These are phyloP conservation scores for Metarhizium rileyi DNA, from an alignment of 2,329 filamentous ascomycete species.

Conservation along the genomic window DNA sequence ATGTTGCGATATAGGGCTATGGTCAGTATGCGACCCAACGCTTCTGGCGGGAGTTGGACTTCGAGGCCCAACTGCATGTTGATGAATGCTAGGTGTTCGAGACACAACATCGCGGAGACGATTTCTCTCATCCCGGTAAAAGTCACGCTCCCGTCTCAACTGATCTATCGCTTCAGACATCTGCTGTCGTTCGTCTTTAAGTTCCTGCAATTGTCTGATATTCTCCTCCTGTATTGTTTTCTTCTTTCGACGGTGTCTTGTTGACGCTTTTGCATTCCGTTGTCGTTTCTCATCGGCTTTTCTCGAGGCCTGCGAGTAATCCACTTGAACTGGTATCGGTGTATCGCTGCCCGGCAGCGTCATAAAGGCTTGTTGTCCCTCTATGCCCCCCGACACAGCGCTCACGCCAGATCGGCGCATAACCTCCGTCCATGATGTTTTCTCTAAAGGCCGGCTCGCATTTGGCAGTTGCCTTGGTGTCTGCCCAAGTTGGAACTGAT, in stretches of 20 bases:
- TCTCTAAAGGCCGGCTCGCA: constrained; percentile 13
- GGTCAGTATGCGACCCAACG: constrained; percentile 26
- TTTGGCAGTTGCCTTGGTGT: constrained; percentile 13
- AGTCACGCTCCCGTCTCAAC: constrained; percentile 55
- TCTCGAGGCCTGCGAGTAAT: constrained; percentile 72
- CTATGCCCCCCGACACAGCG: constrained; percentile 16
- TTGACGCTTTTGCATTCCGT: constrained; percentile 77
- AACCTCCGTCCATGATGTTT: constrained; percentile 21
- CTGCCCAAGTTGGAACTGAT: constrained; percentile 15
- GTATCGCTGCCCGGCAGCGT: constrained; percentile 27
- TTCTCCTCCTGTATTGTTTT: constrained; percentile 76
- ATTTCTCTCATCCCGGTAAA: constrained; percentile 64
- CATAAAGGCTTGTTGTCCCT: constrained; percentile 30
- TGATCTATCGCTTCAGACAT: constrained; percentile 44
- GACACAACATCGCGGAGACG: constrained; percentile 58
- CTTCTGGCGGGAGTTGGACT: constrained; percentile 34
- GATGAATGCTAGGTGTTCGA: constrained; percentile 46
- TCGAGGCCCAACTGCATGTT: constrained; percentile 41
- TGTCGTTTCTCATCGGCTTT: constrained; percentile 78
- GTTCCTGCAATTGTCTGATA: constrained; percentile 54
- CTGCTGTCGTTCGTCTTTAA: constrained; percentile 61
- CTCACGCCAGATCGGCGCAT: constrained; percentile 20
- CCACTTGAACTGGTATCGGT: constrained; percentile 55
- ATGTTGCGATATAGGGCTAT: constrained; percentile 23
- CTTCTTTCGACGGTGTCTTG: constrained; percentile 68